Evolutionary conservation across 208 protist genomes (phyloP).

Genomic region (Trypanosoma melophagium): DNA sequence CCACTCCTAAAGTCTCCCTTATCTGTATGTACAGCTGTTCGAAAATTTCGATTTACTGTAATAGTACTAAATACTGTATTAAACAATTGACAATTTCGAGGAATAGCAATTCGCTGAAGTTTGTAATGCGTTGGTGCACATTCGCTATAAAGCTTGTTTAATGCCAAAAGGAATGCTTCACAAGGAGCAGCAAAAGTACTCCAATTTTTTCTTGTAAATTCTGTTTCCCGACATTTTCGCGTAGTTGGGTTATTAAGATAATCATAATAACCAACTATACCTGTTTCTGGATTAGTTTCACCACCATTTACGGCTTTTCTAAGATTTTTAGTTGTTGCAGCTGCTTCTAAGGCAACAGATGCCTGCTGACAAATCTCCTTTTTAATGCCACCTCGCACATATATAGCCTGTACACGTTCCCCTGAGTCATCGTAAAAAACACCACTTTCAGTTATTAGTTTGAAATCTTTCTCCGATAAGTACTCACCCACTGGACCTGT

Average conservation of each 20-base stretch:
- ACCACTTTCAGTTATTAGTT: constrained; percentile 54
- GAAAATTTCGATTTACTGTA: constrained; percentile 89
- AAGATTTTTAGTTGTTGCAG: constrained; percentile 77
- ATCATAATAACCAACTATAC: constrained; percentile 91
- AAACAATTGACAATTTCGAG: constrained; percentile 66
- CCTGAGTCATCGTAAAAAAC: constrained; percentile 58
- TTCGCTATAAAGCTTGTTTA: constrained; percentile 74
- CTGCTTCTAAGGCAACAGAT: constrained; percentile 49
- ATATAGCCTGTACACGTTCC: constrained; percentile 67
- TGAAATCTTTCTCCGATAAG: constrained; percentile 54
- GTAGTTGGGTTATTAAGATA: constrained; percentile 81
- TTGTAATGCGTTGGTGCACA: constrained; percentile 71
- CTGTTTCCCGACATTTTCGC: constrained; percentile 85
- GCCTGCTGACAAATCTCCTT: constrained; percentile 48
- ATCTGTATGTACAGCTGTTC: constrained; percentile 88
- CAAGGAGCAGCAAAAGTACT: constrained; percentile 37
- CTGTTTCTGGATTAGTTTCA: constrained; percentile 69
- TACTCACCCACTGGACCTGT: constrained; percentile 41
- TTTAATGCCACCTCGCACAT: constrained; percentile 54
- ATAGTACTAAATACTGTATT: constrained; percentile 90
- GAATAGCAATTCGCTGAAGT: constrained; percentile 76
- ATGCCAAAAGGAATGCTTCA: constrained; percentile 42
- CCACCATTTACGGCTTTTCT: constrained; percentile 79
- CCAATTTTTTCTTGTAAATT: constrained; percentile 78
- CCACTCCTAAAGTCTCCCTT: constrained; percentile 85